Evolutionary conservation across 257 asterid genomes (phyloP).

Genomic region (Fraxinus excelsior): DNA sequence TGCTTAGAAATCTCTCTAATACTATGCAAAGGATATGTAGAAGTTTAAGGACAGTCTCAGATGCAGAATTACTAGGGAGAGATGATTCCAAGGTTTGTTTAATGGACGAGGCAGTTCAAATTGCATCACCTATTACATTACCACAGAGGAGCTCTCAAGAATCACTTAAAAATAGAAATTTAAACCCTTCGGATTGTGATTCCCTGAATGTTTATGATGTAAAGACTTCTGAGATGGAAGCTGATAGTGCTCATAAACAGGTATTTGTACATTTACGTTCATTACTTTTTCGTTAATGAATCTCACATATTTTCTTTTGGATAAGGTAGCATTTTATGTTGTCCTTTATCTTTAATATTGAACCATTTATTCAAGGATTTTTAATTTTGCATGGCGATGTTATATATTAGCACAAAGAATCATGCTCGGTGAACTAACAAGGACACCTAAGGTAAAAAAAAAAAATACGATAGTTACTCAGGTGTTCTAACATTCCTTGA

Average conservation of each 20-base stretch:
- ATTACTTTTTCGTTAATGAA: not conserved
- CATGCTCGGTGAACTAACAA: not conserved
- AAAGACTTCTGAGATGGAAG: slow-evolving; percentile 25
- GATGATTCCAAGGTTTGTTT: slow-evolving; percentile 28
- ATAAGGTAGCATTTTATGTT: not conserved
- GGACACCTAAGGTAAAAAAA: not conserved
- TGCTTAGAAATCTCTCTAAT: slow-evolving; percentile 53
- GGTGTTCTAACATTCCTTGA: not conserved
- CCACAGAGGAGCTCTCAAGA: slow-evolving; percentile 29
- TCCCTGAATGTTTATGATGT: slow-evolving; percentile 25
- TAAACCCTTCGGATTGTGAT: slow-evolving; percentile 21
- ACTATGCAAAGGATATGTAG: slow-evolving; percentile 59
- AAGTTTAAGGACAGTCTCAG: slow-evolving; percentile 59
- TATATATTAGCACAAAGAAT: not conserved
- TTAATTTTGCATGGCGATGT: not conserved
- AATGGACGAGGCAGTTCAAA: slow-evolving; percentile 21
- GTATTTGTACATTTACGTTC: slow-evolving; percentile 22
- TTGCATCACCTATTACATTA: slow-evolving; percentile 25
- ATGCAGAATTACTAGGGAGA: slow-evolving; percentile 37
- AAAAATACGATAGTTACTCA: not conserved
- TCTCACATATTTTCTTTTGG: not conserved
- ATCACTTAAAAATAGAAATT: slow-evolving; percentile 21
- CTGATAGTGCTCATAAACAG: slow-evolving; percentile 28
- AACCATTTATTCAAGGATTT: not conserved
- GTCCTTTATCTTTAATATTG: not conserved